These are phyloP conservation scores for Penicillium macrosclerotiorum DNA, from an alignment of 495 filamentous ascomycete genomes.

Conservation along the genomic window DNA sequence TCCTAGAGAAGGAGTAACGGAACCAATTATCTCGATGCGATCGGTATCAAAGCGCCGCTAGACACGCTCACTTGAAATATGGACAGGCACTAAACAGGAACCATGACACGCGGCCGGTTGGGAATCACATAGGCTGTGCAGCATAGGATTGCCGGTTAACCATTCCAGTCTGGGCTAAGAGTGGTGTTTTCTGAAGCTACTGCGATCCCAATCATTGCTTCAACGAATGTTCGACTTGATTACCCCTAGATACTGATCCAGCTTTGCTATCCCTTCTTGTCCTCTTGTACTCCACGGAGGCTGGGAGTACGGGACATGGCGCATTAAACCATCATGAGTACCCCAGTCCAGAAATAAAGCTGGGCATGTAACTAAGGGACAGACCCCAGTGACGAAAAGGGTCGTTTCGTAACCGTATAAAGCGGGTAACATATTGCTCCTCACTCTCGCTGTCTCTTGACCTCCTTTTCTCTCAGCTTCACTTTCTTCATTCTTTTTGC, in stretches of 20 bases:
- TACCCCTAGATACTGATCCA: background rate
- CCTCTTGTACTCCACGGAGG: constrained; percentile 17
- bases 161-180: constrained; percentile 16
- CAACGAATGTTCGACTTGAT: background rate
- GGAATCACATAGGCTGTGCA: constrained; percentile 12
- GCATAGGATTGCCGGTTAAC: constrained; percentile 9
- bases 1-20: constrained; percentile 4
- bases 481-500: background rate
- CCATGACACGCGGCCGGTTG: constrained; percentile 27
- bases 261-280: constrained; percentile 5
- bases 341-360: constrained; percentile 17
- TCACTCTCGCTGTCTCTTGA: background rate
- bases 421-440: constrained; percentile 14
- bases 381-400: too few species aligned
- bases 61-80: constrained; percentile 10
- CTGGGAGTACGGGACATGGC: constrained; percentile 16
- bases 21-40: background rate
- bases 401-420: too few species aligned
- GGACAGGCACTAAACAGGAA: constrained; percentile 21
- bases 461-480: background rate
- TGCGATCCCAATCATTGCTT: background rate
- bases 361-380: constrained; percentile 2
- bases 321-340: constrained; percentile 14
- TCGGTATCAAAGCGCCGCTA: background rate
- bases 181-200: constrained; percentile 5